Evolutionary conservation across 2,329 filamentous ascomycete species (phyloP), one percentile per base, ranked within the genome.

Genomic region (Aureobasidium sp.): DNA sequence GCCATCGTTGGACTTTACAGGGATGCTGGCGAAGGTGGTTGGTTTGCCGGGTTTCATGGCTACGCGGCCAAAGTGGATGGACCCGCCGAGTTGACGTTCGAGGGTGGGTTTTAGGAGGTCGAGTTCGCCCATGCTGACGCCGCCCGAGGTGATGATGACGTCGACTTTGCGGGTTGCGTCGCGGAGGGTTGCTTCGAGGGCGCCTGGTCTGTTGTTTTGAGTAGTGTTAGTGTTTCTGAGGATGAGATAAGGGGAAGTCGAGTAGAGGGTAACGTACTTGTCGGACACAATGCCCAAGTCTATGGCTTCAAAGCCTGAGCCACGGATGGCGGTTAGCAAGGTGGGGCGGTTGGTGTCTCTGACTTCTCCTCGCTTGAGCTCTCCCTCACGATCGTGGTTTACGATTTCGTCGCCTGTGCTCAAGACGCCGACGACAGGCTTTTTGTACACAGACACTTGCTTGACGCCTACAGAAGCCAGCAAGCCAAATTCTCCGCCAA

Each of bases 31-130:
- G 73, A 99, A 99, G 0, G 94, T 99, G 0, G 92, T 97, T 2
- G 94, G 94, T 75, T 97, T 99, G 5, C 94, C 94, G 0, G 94
- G 94, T 78, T 99, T 99, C 94, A 99, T 97, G 60, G 88, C 84
- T 2, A 99, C 94, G 3, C 94, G 88, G 27, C 94, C 94, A 68
- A 99, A 99, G 74, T 97, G 94, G 67, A 99, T 96, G 0, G 87
- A 94, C 8, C 94, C 94, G 62, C 91, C 91, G 0, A 99, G 83
- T 1, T 86, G 81, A 45, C 93, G 87, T 77, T 97, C 94, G 68
- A 99, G 90, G 0, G 93, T 97, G 0, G 94, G 93, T 73, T 99
- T 99, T 22, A 99, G 84, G 8, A 99, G 86, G 74, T 99, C 94
- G 2, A 97, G 85, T 76, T 99, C 94, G 62, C 94, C 94, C 94